phyloP scores from a whole-genome alignment of 2,329 filamentous ascomycete genomes.

The Teratosphaeria pseudoeucalypti region DNA sequence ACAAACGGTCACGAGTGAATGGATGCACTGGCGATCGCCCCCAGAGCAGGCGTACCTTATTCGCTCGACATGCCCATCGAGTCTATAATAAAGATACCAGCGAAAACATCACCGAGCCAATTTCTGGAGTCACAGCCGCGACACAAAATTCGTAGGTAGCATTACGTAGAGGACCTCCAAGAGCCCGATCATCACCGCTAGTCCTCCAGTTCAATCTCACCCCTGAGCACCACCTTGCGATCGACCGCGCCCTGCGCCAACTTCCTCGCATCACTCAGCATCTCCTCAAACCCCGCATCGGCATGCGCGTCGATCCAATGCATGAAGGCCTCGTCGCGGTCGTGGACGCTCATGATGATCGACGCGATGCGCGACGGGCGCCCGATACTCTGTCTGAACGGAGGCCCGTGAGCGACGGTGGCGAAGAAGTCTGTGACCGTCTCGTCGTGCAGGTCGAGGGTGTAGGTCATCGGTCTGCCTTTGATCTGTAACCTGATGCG shows the following conservation, averaged over 20 bases:
- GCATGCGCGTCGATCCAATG: background rate
- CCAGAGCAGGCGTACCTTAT: too few species aligned
- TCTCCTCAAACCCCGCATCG: background rate
- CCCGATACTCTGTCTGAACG: background rate
- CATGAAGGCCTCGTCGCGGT: background rate
- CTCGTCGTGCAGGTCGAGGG: background rate
- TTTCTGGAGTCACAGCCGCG: too few species aligned
- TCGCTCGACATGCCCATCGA: too few species aligned
- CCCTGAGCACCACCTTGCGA: background rate
- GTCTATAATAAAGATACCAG: too few species aligned
- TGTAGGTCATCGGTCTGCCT: background rate
- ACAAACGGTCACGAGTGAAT: too few species aligned
- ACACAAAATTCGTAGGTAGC: too few species aligned
- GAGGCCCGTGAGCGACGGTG: background rate
- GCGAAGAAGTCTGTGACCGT: background rate
- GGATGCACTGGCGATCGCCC: too few species aligned
- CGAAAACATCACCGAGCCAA: too few species aligned
- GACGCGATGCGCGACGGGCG: background rate
- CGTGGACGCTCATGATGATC: background rate
- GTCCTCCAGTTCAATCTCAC: background rate
- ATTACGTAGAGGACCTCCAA: background rate
- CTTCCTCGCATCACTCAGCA: background rate
- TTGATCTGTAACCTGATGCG: background rate
- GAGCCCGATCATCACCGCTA: background rate
- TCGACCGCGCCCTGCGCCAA: background rate